A percentile compares a stretch with the other conserved stretches of the same genome.
These are phyloP conservation scores for Hyphodiscus sp. DNA, from an alignment of 2,329 filamentous ascomycete species.

Conservation along the genomic window DNA sequence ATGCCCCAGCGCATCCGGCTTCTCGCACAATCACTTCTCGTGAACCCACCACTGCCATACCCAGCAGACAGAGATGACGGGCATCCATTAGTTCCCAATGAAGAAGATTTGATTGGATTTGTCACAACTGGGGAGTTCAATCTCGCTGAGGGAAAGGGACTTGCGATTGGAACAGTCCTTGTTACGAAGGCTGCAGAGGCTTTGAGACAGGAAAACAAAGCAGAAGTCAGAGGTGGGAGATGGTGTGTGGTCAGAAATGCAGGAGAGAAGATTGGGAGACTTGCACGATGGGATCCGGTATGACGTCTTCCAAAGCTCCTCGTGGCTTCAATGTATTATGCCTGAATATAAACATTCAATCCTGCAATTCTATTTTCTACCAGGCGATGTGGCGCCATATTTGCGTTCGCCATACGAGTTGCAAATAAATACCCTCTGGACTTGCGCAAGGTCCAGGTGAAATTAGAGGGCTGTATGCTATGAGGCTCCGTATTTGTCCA, in stretches of 20 bases:
- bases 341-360: background rate
- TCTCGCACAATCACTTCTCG: conserved; percentile 43
- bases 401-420: too few species aligned
- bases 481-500: too few species aligned
- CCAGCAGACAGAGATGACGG: conserved; percentile 32
- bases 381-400: too few species aligned
- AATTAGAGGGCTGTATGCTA: too few species aligned
- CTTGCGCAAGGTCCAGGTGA: too few species aligned
- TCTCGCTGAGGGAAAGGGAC: conserved; percentile 67
- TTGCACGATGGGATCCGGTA: conserved; percentile 65
- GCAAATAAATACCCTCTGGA: too few species aligned
- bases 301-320: background rate
- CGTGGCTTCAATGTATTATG: background rate
- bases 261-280: conserved; percentile 70
- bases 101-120: conserved; percentile 78
- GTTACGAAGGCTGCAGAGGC: conserved; percentile 49
- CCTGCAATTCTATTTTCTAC: too few species aligned
- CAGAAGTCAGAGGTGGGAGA: conserved; percentile 36
- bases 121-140: conserved; percentile 83
- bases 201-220: conserved; percentile 21
- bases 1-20: conserved; percentile 32
- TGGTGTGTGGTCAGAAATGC: conserved; percentile 77
- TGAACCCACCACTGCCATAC: conserved; percentile 35
- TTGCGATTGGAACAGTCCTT: conserved; percentile 67
- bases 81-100: conserved; percentile 64